Base-by-base conservation (phyloP, 176 grass and related monocot genomes). In the Cocos nucifera region DNA sequence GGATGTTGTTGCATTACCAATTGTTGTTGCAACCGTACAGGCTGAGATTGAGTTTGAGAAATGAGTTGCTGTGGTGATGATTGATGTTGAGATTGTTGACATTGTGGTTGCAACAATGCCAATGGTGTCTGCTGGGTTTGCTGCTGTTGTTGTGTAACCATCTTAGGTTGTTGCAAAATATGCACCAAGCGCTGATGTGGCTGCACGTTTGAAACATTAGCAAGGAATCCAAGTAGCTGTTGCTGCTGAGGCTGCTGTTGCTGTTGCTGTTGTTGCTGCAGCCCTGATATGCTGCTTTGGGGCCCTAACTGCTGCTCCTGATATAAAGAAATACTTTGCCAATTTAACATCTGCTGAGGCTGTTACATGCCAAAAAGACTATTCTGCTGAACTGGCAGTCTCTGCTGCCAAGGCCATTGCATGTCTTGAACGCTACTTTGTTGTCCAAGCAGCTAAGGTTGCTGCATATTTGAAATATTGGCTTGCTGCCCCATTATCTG, bases 291-390 rank as follows among this genome's bases (percentile, higher is more conserved):
- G 59, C 70, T 90, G 77, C 57, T 63, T 66, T 90, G 87, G 53
- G 67, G 29, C 49, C 52, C 57, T 65, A 90, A 70, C 26, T 79
- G 82, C n/a, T 90, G 82, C 44, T 69, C 48, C 68, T 90, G 87
- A 57, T 90, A 78, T 35, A 85, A 76, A 57, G 81, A 61, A 51
- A 85, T 82, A 49, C 78, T 64, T 50, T 90, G 81, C 81, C 82
- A 87, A 69, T 85, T 90, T 69, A 86, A 25, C 63, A 92, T 83
- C 59, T 92, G 87, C 66, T 85, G 83, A 54, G 74, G 35, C 59
- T 90, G 86, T 54, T 91, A 87, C 73, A 91, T 82, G 66, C 73
- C 82, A 72, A 86, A 60, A 73, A 90, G 69, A 82, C 61, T 82
- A 73, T 82, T 90, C 59, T 83, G 78, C 56, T 90, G 87, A 73